Conservation (phyloP, 306 rosid genomes). For the Chamaecrista fasciculata region DNA sequence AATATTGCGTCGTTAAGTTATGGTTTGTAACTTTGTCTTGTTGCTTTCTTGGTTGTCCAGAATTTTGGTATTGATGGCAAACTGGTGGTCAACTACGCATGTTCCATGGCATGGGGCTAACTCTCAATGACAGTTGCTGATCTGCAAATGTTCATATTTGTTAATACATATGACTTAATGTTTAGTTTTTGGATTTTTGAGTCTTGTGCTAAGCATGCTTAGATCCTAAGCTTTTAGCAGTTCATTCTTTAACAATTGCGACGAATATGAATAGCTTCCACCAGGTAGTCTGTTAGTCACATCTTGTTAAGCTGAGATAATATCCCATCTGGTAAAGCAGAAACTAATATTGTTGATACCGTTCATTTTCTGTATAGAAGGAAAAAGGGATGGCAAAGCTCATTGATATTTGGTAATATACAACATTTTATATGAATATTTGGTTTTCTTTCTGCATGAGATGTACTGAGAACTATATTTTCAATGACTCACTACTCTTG, state of each 20-base stretch:
- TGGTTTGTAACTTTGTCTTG: slow-evolving; percentile 16
- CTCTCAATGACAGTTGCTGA: slow-evolving; percentile 27
- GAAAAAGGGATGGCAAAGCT: no score
- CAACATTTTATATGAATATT: no score
- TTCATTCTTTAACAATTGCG: slow-evolving; percentile 8
- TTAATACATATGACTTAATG: slow-evolving; percentile 28
- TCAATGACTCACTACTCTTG: not conserved
- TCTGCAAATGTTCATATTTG: slow-evolving; percentile 17
- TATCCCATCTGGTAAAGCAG: not conserved
- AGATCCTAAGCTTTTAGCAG: not conserved
- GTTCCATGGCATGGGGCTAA: slow-evolving; percentile 98
- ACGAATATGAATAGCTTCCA: not conserved
- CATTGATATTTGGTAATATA: no score
- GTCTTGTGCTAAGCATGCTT: not conserved
- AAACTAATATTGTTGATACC: not conserved
- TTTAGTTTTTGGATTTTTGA: slow-evolving; percentile 6
- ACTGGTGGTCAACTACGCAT: slow-evolving; percentile 81
- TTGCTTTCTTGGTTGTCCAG: slow-evolving; percentile 42
- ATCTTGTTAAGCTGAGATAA: not conserved
- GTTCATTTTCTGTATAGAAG: not conserved
- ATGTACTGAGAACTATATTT: not conserved
- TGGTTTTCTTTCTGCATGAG: not conserved
- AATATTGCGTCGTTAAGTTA: not conserved
- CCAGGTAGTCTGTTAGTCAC: not conserved
- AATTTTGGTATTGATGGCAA: slow-evolving; percentile 95